Evolutionary conservation across 163 green algal genomes (phyloP), one percentile per base, ranked within the genome.

Genomic region (Volvox carteri): DNA sequence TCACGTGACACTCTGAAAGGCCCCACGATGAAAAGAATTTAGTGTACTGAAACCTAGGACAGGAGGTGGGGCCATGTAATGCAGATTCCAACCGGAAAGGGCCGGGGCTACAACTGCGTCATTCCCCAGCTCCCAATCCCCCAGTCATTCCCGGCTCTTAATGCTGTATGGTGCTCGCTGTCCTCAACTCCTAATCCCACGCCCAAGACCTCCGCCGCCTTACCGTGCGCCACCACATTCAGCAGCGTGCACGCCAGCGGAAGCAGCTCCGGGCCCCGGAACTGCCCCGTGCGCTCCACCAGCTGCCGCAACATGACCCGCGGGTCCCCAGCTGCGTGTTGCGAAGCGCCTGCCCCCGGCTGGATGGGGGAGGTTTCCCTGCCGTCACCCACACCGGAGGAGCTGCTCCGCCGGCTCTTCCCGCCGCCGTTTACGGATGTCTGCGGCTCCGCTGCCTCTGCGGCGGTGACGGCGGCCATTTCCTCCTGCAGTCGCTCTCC

Each of bases 261-360:
- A 74, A 90, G 74, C 85, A 90, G 74, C 85, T 90, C 85, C 33
- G 85, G 85, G 0, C 85, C 85, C 14, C 58, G 39, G 75, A 86
- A 86, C 39, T 16, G 28, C 30, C 56, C 60, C 58, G 73, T 73
- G n/a, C 76, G 85, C 58, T 78, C 74, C 58, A 90, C 62, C 60
- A 90, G 48, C 39, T 48, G 35, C 44, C 48, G 18, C 58, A 90
- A 37, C 75, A 90, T 83, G 37, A 58, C 48, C 65, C 67, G 62
- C 19, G 80, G 80, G 80, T 77, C 67, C 1, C 78, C 41, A 30
- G 23, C 70, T 78, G 70, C 56, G 1, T 25, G 2, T 58, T 23
- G 35, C n/a, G n/a, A n/a, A n/a, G 23, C 78, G 23, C 23, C 44
- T 23, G 44, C 74, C 1, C 14, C 44, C 37, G 18, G 9, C 39